Base-by-base conservation (phyloP, 2,329 filamentous ascomycete genomes). In the Penicillium sp. region DNA sequence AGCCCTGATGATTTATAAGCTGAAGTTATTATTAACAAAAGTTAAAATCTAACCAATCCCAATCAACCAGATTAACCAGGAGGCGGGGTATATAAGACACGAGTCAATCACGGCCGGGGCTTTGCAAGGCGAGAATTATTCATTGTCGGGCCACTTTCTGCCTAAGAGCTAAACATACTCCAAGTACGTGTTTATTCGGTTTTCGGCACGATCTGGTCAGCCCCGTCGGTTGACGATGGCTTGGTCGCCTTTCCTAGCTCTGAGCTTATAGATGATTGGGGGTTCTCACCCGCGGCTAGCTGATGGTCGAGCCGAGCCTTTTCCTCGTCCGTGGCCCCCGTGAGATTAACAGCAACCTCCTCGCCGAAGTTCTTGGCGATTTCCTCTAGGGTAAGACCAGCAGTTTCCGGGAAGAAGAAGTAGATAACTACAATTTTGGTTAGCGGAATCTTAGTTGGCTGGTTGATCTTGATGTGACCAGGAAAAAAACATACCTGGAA, bases 311-410 rank as follows among this genome's bases (percentile, higher is more conserved):
- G 49, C 17, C 57, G 63, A 38, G 60, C 61, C 25, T 67, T 69
- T 57, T 75, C 70, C 38, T 74, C 73, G 14, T 77, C 77, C 0
- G 73, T 75, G 0, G 75, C 73, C 59, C 78, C 75, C 4, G 74
- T 78, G 7, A 79, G 63, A 42, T 78, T 69, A 4, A 80, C 75
- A 0, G 78, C 78, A 7, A 81, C 77, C 25, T 82, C 78, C 47
- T 82, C 80, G 7, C 79, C 80, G 51, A 82, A 80, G 48, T 74
- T 75, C 51, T 73, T 65, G 14, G 70, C 74, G 25, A 80, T 75
- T 57, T 80, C 77, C 55, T 80, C 78, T 10, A 80, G 64, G 0
- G 75, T 76, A 38, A 79, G 63, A 12, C 68, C 67, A 3, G 75
- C 74, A 4, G 75, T 77, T 57, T 77, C 75, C 1, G 75, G 75